Percentiles rank a stretch among this genome's conserved stretches.
These are phyloP conservation scores for Orbilia javanica DNA, from an alignment of 2,329 filamentous ascomycete species.

Conservation along the genomic window DNA sequence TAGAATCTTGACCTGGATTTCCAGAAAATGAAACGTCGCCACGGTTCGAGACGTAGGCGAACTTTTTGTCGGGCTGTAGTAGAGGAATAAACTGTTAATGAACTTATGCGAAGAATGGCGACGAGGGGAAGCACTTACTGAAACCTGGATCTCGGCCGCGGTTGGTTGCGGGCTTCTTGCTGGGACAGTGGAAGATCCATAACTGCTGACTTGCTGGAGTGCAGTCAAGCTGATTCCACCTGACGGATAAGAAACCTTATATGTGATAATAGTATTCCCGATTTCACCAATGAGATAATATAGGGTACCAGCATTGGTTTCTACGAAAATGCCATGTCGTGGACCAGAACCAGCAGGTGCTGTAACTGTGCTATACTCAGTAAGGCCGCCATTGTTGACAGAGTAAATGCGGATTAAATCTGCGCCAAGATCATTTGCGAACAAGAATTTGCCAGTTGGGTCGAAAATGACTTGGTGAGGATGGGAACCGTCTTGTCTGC, in stretches of 20 bases:
- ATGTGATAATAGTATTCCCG: conserved; percentile 71
- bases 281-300: conserved; percentile 75
- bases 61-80: conserved; percentile 71
- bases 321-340: conserved; percentile 67
- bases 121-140: conserved; percentile 68
- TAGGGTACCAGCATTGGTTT: conserved; percentile 68
- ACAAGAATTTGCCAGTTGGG: conserved; percentile 73
- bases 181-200: conserved; percentile 59
- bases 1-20: conserved; percentile 71
- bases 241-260: conserved; percentile 70
- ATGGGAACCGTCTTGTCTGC: conserved; percentile 72
- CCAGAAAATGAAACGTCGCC: conserved; percentile 71
- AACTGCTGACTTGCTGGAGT: conserved; percentile 68
- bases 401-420: conserved; percentile 74
- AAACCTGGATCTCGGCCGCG: conserved; percentile 72
- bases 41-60: conserved; percentile 77
- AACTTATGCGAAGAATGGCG: not conserved
- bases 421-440: conserved; percentile 76
- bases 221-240: conserved; percentile 62
- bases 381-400: conserved; percentile 64
- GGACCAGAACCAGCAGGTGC: conserved; percentile 73
- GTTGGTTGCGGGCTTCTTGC: conserved; percentile 63
- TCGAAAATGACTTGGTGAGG: conserved; percentile 76
- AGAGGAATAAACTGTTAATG: conserved; percentile 27
- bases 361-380: conserved; percentile 67